Conservation (phyloP, 2,329 filamentous ascomycete genomes). For the Colletotrichum sp. region DNA sequence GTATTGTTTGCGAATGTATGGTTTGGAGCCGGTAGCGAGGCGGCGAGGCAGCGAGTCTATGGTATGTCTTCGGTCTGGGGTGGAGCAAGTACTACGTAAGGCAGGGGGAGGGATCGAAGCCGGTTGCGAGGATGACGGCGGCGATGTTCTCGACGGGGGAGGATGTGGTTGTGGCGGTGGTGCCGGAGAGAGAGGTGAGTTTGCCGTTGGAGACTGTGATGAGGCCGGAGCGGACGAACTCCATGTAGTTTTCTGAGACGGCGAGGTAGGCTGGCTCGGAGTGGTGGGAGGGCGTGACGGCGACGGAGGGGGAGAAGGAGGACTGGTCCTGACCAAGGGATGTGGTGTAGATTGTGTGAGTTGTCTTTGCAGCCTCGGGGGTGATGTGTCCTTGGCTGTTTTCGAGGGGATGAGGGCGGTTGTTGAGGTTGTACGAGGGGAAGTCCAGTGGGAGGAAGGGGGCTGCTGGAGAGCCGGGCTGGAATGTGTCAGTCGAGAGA, state of each 20-base stretch:
- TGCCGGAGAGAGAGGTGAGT: slow-evolving; percentile 39
- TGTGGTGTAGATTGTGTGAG: slow-evolving; percentile 55
- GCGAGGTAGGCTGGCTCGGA: slow-evolving; percentile 68
- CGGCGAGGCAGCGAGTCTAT: slow-evolving; percentile 19
- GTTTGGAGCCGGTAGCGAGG: slow-evolving; percentile 5
- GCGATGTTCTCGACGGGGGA: slow-evolving; percentile 58
- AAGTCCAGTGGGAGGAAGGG: slow-evolving; percentile 77
- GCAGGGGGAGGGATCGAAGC: slow-evolving; percentile 70
- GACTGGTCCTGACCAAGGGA: slow-evolving; percentile 60
- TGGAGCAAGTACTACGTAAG: slow-evolving; percentile 38
- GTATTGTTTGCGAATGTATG: slow-evolving; percentile 17
- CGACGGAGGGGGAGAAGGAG: slow-evolving; percentile 44
- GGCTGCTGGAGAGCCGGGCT: slow-evolving; percentile 53
- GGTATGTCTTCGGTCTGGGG: slow-evolving; percentile 11
- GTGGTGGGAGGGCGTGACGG: slow-evolving; percentile 41
- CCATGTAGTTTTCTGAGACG: slow-evolving; percentile 74
- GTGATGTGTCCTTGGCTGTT: slow-evolving; percentile 71
- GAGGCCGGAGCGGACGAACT: slow-evolving; percentile 72
- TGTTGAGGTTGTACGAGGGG: slow-evolving; percentile 71
- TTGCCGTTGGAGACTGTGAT: slow-evolving; percentile 59
- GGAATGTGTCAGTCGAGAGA: slow-evolving; percentile 26
- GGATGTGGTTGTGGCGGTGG: slow-evolving; percentile 34
- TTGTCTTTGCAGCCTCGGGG: slow-evolving; percentile 57
- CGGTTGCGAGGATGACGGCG: slow-evolving; percentile 76
- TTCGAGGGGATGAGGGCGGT: slow-evolving; percentile 61